Base-by-base conservation (phyloP, 2,329 filamentous ascomycete genomes). In the Fusarium foetens region DNA sequence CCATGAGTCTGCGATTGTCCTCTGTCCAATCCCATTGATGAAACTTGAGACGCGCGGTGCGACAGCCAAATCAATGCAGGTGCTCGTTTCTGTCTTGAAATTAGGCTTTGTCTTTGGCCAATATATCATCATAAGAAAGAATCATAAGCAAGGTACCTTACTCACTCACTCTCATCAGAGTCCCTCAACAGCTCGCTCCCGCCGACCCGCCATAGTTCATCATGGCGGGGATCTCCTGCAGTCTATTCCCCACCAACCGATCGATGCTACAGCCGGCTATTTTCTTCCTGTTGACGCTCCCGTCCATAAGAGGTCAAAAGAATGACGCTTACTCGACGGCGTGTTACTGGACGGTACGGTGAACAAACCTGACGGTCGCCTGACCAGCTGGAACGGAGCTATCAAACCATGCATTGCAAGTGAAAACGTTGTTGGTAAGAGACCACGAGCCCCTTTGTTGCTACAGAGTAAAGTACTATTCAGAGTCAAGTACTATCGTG, bases 291-390 rank as follows among this genome's bases (percentile, higher is more conserved):
- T 63, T 59, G 60, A 59, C 46, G 58, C 35, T 68, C 66, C 60
- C 67, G 66, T 61, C 76, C 75, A 76, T 76, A 75, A 68, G 63
- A 71, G 64, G 67, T 66, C 67, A 58, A 68, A 62, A 51, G 42
- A 75, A 77, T 77, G 76, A 77, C 76, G 76, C 76, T 77, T 77
- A 77, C 76, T 77, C 75, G 72, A 71, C 65, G 66, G 63, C 60
- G 62, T 77, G 51, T 57, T 68, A 78, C 76, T 78, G 76, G 75
- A 58, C 46, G 43, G 46, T 60, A 60, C 60, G 54, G 55, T 74
- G 71, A 74, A 43, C 39, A 65, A 63, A 51, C 45, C 43, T 46
- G 66, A 57, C 38, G 31, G 68, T 74, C 71, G 71, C 49, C 68
- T 72, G 71, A 73, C 71, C 68, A 69, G 59, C 70, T 49, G 53